Evolutionary conservation across 2,329 filamentous ascomycete genomes (phyloP).

Genomic region (Teratosphaeria viscida): DNA sequence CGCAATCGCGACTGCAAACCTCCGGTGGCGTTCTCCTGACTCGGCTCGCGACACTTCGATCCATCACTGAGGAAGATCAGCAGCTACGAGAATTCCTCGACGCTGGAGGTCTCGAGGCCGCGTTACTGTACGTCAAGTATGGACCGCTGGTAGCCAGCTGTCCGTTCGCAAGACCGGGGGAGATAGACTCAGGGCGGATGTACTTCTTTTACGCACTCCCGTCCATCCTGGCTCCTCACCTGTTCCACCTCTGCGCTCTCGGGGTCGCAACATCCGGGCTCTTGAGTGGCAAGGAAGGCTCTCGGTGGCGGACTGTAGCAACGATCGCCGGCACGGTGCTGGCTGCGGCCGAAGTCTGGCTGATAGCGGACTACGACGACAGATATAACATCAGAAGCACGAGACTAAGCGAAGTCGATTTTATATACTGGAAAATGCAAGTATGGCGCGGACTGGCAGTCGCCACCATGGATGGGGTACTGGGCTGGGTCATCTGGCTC

Average conservation of each 20-base stretch:
- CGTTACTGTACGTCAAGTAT: slow-evolving; percentile 72
- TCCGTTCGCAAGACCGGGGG: slow-evolving; percentile 54
- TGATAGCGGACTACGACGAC: slow-evolving; percentile 55
- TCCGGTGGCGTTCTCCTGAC: slow-evolving; percentile 76
- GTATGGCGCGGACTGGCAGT: slow-evolving; percentile 54
- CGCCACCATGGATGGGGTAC: slow-evolving; percentile 50
- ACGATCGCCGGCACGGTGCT: slow-evolving; percentile 51
- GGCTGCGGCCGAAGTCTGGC: slow-evolving; percentile 55
- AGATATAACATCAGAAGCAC: slow-evolving; percentile 53
- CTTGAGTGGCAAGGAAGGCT: slow-evolving; percentile 52
- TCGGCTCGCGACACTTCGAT: slow-evolving; percentile 53
- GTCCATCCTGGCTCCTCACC: slow-evolving; percentile 62
- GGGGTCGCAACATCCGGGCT: slow-evolving; percentile 62
- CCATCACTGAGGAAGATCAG: slow-evolving; percentile 52
- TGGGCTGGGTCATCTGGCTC: slow-evolving; percentile 62
- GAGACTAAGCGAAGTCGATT: slow-evolving; percentile 51
- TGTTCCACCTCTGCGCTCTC: slow-evolving; percentile 63
- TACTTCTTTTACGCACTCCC: slow-evolving; percentile 79
- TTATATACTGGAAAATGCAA: slow-evolving; percentile 61
- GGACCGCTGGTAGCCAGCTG: slow-evolving; percentile 69
- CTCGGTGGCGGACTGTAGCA: slow-evolving; percentile 60
- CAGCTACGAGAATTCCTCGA: slow-evolving; percentile 58
- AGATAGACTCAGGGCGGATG: slow-evolving; percentile 38
- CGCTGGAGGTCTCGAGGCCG: slow-evolving; percentile 50
- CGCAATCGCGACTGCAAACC: slow-evolving; percentile 72